Evolutionary conservation across 768 basidiomycete species (phyloP).

Genomic region (Mycena rebaudengoi): DNA sequence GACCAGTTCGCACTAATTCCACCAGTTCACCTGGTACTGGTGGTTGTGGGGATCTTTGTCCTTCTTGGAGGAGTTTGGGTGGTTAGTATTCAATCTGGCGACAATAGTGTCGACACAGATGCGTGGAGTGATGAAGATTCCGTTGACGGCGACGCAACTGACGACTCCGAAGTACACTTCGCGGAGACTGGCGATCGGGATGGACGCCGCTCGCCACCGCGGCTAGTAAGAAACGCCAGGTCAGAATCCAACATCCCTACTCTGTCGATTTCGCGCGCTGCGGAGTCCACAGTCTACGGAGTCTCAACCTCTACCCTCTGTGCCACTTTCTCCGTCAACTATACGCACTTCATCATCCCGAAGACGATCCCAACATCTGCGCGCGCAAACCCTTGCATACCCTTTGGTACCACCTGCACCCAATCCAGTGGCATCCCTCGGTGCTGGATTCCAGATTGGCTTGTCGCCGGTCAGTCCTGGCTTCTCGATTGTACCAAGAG

Average conservation of each 20-base stretch:
- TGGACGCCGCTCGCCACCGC: slow-evolving; percentile 6
- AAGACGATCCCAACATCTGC: slow-evolving; percentile 29
- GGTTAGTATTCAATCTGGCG: slow-evolving; percentile 78
- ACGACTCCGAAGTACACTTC: slow-evolving; percentile 32
- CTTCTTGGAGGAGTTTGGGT: slow-evolving; percentile 92
- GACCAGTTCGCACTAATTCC: slow-evolving; percentile 82
- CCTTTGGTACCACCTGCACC: slow-evolving; percentile 40
- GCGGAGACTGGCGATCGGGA: slow-evolving; percentile 7
- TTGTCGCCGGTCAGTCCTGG: slow-evolving; percentile 80
- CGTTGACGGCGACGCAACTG: slow-evolving; percentile 38
- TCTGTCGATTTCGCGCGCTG: neutral
- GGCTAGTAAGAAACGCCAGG: slow-evolving; percentile 13
- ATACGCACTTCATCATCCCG: slow-evolving; percentile 1
- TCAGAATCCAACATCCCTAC: slow-evolving; percentile 19
- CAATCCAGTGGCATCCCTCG: slow-evolving; percentile 48
- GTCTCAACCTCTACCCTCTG: slow-evolving; percentile 19
- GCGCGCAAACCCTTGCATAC: slow-evolving; percentile 30
- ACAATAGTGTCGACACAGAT: slow-evolving; percentile 57
- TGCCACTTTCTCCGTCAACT: neutral
- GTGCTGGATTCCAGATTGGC: slow-evolving; percentile 76
- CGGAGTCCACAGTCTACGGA: slow-evolving; percentile 14
- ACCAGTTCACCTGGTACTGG: slow-evolving; percentile 74
- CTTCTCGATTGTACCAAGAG: slow-evolving; percentile 70
- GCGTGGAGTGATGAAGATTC: slow-evolving; percentile 56
- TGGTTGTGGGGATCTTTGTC: slow-evolving; percentile 77